Evolutionary conservation across 805 yeast genomes (phyloP), one percentile per base, ranked within the genome.

Genomic region (Cyberlindnera americana): DNA sequence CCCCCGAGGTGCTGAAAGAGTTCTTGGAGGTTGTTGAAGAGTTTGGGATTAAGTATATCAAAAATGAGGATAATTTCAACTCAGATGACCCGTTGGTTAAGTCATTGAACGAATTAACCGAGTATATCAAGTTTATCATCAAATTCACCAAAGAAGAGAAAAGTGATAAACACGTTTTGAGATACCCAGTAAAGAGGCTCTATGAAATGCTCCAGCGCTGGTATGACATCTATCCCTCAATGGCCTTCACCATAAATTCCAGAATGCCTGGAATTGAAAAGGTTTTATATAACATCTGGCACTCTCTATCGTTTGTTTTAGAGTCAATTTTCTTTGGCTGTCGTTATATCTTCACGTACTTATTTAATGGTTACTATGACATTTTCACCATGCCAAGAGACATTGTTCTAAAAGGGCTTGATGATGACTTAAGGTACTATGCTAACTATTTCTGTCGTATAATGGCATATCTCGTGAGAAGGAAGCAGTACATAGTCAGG

Each of bases 371-470:
- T 2, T 52, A 38, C 27, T 41, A 42, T 21, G 33, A 29, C 2
- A n/a, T 47, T 10, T 48, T 37, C 27, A 39, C 48, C 5, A 37
- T 49, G 29, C 44, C 45, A 10, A 38, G 35, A 14, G 38, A 37
- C 1, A 27, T 38, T 6, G 18, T 54, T 6, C 14, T 45, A 3
- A 19, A 21, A 2, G 40, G 35, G 2, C 35, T 50, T 7, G 41
- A 36, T 35, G 41, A 33, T 9, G 41, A 41, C 2, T 29, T 49
- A 7, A 30, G 19, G 5, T 31, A 37, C 26, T 49, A 32, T 31
- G 44, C 50, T 9, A 48, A 50, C 15, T 54, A 52, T 35, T 30
- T 28, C 0, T 48, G 53, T 40, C 53, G 60, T 11, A 29, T 48
- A 4, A 31, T 49, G 15, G 45, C 57, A 7, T 56, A 43, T 29